Evolutionary conservation across 2,329 filamentous ascomycete genomes (phyloP).

Genomic region (Stemphylium lycopersici): DNA sequence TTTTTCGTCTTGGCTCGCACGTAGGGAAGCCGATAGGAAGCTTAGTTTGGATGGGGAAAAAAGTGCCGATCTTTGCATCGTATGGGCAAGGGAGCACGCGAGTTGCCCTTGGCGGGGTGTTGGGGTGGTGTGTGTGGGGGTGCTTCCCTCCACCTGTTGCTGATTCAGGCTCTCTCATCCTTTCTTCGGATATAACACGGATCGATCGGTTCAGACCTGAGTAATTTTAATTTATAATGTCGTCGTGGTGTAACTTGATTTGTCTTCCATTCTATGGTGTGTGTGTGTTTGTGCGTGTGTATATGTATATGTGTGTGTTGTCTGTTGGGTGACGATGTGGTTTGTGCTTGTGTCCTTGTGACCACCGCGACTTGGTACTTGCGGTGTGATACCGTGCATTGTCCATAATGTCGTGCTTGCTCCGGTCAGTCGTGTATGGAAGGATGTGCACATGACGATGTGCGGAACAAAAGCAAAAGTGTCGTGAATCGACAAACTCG

Average conservation of each 20-base stretch:
- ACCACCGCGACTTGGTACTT: not conserved
- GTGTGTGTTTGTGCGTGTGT: too few relatives aligned
- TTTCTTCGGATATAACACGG: not conserved
- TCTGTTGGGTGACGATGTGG: not conserved
- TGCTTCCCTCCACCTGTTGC: not conserved
- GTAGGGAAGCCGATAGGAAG: not conserved
- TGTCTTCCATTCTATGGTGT: not conserved
- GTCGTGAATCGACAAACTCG: too few relatives aligned
- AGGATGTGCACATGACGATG: not conserved
- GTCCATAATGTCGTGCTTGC: not conserved
- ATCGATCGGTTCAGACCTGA: not conserved
- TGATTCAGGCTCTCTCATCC: not conserved
- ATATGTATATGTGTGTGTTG: too few relatives aligned
- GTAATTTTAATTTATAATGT: slow-evolving; percentile 4
- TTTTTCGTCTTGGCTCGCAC: not conserved
- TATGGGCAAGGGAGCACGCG: slow-evolving; percentile 7
- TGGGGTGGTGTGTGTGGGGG: not conserved
- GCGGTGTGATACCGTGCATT: not conserved
- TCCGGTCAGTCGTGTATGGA: not conserved
- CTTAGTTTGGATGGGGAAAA: not conserved
- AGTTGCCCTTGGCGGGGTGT: slow-evolving; percentile 1
- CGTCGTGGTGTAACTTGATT: not conserved
- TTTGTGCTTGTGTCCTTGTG: not conserved
- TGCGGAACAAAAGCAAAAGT: slow-evolving; percentile 2
- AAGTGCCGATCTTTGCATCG: not conserved